Evolutionary conservation across 2,329 filamentous ascomycete species (phyloP), one percentile per base, ranked within the genome.

Genomic region (Paecilomyces formosus): DNA sequence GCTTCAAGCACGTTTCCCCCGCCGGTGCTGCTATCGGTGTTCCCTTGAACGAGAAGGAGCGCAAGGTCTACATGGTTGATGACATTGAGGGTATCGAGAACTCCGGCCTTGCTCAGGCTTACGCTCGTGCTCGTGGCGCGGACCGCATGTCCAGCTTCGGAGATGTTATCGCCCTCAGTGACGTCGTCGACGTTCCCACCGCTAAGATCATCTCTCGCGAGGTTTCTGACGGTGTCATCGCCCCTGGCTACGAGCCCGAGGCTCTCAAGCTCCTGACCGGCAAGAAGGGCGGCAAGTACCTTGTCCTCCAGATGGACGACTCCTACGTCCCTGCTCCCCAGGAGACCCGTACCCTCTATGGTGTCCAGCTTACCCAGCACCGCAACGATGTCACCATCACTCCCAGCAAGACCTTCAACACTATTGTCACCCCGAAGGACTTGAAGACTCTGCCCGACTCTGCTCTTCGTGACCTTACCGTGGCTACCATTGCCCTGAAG

Each of bases 111-210:
- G 94, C 94, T 24, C 92, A 96, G 78, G 94, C 94, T 45, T 99
- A 99, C 71, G 93, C 94, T 60, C 90, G 94, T 72, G 94, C 94
- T 58, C 88, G 94, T 71, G 94, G 94, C 64, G 92, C 94, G 54
- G 94, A 99, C 79, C 90, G 94, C 68, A 97, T 97, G 94, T 96
- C 92, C 76, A 96, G 90, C 79, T 99, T 97, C 72, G 94, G 94
- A 63, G 94, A 99, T 75, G 84, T 97, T 74, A 95, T 97, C 72
- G 94, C 93, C 50, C 85, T 97, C 31, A 96, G 91, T 64, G 89
- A 96, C 71, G 79, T 91, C 57, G 92, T 97, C 59, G 94, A 99
- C 74, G 83, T 95, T 0, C 86, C 92, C 45, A 99, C 94, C 2
- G 94, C 94, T 59, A 96, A 91, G 82, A 97, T 99, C 77, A 97